Base-by-base conservation (phyloP, 441 rosid species). In the Croton setiger region DNA sequence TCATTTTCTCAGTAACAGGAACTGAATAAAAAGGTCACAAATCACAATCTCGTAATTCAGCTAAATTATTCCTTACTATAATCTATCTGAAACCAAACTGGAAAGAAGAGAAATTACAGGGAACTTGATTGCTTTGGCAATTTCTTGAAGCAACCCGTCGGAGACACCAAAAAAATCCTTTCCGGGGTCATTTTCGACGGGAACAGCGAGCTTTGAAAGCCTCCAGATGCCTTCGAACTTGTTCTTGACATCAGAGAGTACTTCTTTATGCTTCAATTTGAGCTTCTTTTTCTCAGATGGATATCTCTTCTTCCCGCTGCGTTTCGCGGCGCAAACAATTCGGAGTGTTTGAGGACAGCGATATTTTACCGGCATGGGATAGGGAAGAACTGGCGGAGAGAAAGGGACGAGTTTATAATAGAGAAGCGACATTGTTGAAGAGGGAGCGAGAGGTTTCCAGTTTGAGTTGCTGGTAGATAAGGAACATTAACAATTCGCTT, bases 231-330 rank as follows among this genome's bases (percentile, higher is more conserved):
- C 98, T 20, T 84, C 83, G 66, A 93, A 85, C 77, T 88, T 91
- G 88, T 91, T 53, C 63, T 80, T 66, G 72, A 87, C 85, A 5
- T 78, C 74, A 8, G 76, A 54, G n/a, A 76, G 76, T 60, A 86
- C 78, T 67, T 83, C 82, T 60, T 88, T 86, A 69, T 78, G 90
- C 83, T 76, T 81, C 70, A 75, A 64, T 31, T 80, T 88, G 60
- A 91, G 83, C 81, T 87, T 91, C 83, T 77, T 93, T 84, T 91
- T 91, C 87, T 93, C 98, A 0, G 98, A 93, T 21, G 98, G 98
- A 74, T 93, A 93, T 73, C 97, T 79, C 75, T 78, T 85, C 67
- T 86, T 89, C n/a, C 93, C 97, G 11, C 91, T 83, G 75, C 98
- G 83, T 80, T 87, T 91, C 3, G 72, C 0, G 35, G 92, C 72